Conservation (phyloP, 805 yeast genomes). For the Metschnikowia henanensis region DNA sequence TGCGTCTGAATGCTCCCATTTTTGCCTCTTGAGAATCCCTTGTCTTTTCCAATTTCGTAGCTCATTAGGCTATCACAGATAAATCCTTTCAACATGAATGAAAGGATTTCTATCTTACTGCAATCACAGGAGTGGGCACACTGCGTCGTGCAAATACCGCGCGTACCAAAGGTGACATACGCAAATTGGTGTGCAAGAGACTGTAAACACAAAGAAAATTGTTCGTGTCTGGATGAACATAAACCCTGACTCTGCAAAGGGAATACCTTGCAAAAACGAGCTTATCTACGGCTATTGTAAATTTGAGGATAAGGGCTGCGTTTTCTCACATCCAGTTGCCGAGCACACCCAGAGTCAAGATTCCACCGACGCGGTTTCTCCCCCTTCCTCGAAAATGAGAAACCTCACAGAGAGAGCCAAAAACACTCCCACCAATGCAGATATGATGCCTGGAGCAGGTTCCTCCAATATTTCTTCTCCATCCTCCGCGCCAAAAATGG, state of each 20-base stretch:
- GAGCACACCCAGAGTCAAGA: slow-evolving; percentile 8
- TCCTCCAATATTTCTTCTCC: slow-evolving; percentile 7
- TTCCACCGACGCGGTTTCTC: slow-evolving; percentile 6
- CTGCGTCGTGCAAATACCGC: slow-evolving; percentile 7
- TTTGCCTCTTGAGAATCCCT: no score
- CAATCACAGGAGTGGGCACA: no score
- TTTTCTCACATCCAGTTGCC: slow-evolving; percentile 52
- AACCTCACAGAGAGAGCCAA: slow-evolving; percentile 4
- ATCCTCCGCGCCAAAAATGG: slow-evolving; percentile 18
- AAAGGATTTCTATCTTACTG: no score
- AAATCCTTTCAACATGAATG: no score
- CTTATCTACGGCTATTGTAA: slow-evolving; percentile 87
- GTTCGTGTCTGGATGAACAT: slow-evolving; percentile 25
- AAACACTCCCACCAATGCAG: slow-evolving; percentile 43
- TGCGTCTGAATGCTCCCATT: no score
- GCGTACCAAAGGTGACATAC: neutral
- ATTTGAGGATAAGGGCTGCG: slow-evolving; percentile 85
- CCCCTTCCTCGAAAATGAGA: slow-evolving; percentile 2
- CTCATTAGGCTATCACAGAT: no score
- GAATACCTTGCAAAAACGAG: slow-evolving; percentile 80
- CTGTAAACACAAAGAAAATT: neutral
- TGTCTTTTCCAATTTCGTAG: no score
- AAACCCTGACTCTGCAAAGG: slow-evolving; percentile 61
- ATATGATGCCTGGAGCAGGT: slow-evolving; percentile 2
- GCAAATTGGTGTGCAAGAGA: neutral